These are phyloP conservation scores for Dipodascus geniculatus DNA, from an alignment of 805 yeast species.

Conservation along the genomic window DNA sequence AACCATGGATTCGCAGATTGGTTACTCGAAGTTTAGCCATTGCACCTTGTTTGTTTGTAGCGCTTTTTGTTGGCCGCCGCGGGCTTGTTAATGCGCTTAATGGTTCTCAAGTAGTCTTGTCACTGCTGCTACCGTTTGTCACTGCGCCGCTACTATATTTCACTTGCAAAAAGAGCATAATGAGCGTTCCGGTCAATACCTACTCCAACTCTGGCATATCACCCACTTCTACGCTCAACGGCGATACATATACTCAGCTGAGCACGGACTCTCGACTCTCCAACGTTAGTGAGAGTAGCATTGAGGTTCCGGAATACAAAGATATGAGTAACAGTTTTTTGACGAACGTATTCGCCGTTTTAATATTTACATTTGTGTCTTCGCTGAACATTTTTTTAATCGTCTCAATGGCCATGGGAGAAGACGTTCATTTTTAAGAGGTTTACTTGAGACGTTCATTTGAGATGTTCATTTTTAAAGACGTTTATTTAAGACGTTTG, in stretches of 20 bases:
- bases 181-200: constrained; percentile 33
- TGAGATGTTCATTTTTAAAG: too few species aligned
- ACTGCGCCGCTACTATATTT: constrained; percentile 80
- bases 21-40: constrained; percentile 77
- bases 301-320: constrained; percentile 24
- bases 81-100: constrained; percentile 65
- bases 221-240: not conserved
- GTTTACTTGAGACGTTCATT: too few species aligned
- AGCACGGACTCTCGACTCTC: not conserved
- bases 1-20: constrained; percentile 72
- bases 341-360: constrained; percentile 41
- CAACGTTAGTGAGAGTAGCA: not conserved
- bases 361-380: constrained; percentile 63
- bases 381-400: constrained; percentile 62
- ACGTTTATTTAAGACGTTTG: too few species aligned
- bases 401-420: constrained; percentile 37
- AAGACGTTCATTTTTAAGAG: constrained; percentile 37
- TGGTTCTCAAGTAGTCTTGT: constrained; percentile 74
- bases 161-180: constrained; percentile 55
- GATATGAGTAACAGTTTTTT: constrained; percentile 63
- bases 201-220: not conserved
- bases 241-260: constrained; percentile 1
- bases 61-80: constrained; percentile 62
- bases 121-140: constrained; percentile 73
- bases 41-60: constrained; percentile 71